Evolutionary conservation across 2,329 filamentous ascomycete species (phyloP).

Genomic region (Pseudogymnoascus sp.): DNA sequence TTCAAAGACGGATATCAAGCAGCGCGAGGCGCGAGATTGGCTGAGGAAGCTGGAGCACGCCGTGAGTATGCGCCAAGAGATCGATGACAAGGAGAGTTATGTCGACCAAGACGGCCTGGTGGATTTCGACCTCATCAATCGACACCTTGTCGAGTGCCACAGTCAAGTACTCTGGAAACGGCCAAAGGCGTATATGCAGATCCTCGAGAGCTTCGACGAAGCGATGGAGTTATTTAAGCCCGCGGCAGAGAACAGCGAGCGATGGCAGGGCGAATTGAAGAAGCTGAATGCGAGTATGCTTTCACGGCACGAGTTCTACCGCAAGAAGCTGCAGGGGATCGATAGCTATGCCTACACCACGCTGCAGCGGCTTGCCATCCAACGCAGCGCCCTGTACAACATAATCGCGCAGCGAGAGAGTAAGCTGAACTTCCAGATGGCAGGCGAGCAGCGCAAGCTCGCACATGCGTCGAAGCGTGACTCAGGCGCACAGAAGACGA

Average conservation of each 20-base stretch:
- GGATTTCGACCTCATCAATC: slow-evolving; percentile 52
- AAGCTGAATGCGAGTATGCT: slow-evolving; percentile 46
- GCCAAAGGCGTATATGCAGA: slow-evolving; percentile 52
- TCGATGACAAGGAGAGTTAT: slow-evolving; percentile 37
- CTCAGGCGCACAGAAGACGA: slow-evolving; percentile 52
- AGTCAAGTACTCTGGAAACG: slow-evolving; percentile 56
- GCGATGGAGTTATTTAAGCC: slow-evolving; percentile 25
- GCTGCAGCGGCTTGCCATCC: slow-evolving; percentile 51
- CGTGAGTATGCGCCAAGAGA: slow-evolving; percentile 47
- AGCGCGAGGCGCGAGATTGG: slow-evolving; percentile 55
- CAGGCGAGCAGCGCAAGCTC: slow-evolving; percentile 34
- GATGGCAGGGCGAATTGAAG: slow-evolving; percentile 28
- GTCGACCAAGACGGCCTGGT: slow-evolving; percentile 42
- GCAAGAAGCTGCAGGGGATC: slow-evolving; percentile 51
- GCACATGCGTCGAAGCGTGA: slow-evolving; percentile 35
- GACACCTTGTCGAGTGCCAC: slow-evolving; percentile 57
- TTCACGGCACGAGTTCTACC: slow-evolving; percentile 51
- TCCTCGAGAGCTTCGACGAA: slow-evolving; percentile 41
- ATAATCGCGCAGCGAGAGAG: slow-evolving; percentile 59
- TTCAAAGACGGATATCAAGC: slow-evolving; percentile 49
- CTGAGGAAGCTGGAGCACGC: slow-evolving; percentile 53
- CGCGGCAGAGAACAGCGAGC: neutral
- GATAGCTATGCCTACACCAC: slow-evolving; percentile 57
- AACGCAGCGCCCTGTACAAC: slow-evolving; percentile 55
- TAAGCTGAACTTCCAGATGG: slow-evolving; percentile 53